Evolutionary conservation across 2,329 filamentous ascomycete species (phyloP), one percentile per base, ranked within the genome.

Genomic region (Aspergillus nomiae): DNA sequence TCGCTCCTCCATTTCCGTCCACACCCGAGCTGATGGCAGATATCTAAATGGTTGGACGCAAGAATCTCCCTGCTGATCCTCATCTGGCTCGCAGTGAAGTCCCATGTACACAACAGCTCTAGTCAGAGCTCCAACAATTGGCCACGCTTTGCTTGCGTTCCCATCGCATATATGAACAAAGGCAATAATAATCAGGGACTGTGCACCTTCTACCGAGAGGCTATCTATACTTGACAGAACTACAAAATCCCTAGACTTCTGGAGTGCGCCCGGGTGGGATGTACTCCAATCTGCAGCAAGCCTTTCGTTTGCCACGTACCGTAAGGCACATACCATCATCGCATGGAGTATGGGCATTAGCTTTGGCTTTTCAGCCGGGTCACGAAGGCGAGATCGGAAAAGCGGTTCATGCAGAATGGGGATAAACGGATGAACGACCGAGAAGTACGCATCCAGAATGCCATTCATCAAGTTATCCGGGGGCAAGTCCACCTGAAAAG

Each of bases 341-440:
- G 78, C 71, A 59, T 79, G 74, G 9, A 80, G 61, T 3, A 81
- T 65, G 1, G 76, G 69, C 3, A 67, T 62, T 19, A 80, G 60
- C 16, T 68, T 70, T 1, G 60, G 56, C 7, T 66, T 65, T 11
- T 75, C 68, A 1, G 38, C 21, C 9, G 68, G 58, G 28, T 74
- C 63, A 6, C 58, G 21, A 2, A 78, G 56, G 1, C 73, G 69
- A 14, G 59, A 57, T 0, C 71, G 70, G 28, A 77, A 72, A 1
- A 72, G 63, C n/a, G 67, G 70, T 56, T 76, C 70, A 58, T 79
- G 77, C 8, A 80, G 58, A 16, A 80, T 77, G 1, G 77, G 77
- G 9, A 79, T 78, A 75, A 78, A 81, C 10, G 79, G 79, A 45
- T 81, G 79, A 6, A 80, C 73, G n/a, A 72, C 59, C 7, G 68